These are phyloP conservation scores for Eragrostis nindensis DNA, from an alignment of 176 grass and related monocot genomes.

Conservation along the genomic window DNA sequence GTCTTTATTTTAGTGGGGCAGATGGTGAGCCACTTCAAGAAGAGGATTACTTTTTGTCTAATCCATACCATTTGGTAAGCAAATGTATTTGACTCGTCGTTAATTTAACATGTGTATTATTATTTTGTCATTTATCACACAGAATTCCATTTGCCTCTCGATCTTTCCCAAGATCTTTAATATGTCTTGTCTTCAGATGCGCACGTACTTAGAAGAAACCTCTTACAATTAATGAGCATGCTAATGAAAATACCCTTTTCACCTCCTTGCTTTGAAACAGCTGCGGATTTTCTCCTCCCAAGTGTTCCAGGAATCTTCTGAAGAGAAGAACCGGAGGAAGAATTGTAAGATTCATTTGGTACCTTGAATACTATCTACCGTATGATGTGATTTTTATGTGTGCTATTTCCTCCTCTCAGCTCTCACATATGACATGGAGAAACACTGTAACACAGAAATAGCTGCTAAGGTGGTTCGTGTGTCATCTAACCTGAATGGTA, in stretches of 20 bases:
- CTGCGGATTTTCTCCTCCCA: conserved; percentile 92
- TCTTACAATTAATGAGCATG: conserved; percentile 10
- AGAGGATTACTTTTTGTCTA: conserved; percentile 95
- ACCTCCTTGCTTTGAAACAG: conserved; percentile 51
- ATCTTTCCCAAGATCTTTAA: conserved; percentile 10
- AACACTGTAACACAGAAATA: conserved; percentile 95
- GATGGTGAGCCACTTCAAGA: conserved; percentile 82
- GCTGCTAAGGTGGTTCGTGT: conserved; percentile 80
- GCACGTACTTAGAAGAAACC: conserved; percentile 11
- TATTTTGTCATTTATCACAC: conserved; percentile 7
- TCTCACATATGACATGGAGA: conserved; percentile 94
- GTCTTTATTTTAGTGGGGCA: conserved; percentile 51
- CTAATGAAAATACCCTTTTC: conserved; percentile 14
- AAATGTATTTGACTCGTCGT: conserved; percentile 21
- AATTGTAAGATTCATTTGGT: conserved; percentile 64
- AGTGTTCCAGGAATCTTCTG: conserved; percentile 91
- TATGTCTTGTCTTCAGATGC: conserved; percentile 19
- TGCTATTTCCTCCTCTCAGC: conserved; percentile 59
- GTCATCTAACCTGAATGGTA: conserved; percentile 88
- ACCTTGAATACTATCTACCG: conserved; percentile 20
- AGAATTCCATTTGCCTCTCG: conserved; percentile 12
- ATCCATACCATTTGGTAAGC: conserved; percentile 97
- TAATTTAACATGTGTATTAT: neutral
- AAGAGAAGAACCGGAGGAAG: conserved; percentile 71
- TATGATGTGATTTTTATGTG: conserved; percentile 39